Percentiles rank a stretch among this genome's conserved stretches.
phyloP scores from a whole-genome alignment of 257 asterid genomes.

The Solanum pimpinellifolium region DNA sequence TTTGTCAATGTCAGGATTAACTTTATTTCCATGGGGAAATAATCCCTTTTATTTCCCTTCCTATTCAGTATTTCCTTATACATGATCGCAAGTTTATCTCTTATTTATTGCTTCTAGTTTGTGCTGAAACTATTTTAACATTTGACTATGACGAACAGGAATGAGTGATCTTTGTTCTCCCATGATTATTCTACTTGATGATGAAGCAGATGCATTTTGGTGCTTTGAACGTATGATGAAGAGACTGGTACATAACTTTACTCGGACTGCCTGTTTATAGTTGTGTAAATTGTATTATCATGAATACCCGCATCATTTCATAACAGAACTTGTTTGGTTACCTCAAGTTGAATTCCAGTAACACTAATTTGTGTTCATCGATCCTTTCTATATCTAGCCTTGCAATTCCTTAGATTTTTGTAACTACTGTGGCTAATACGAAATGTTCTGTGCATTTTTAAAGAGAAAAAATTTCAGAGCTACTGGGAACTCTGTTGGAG shows the following conservation, averaged over 20 bases:
- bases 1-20: background rate
- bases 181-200: slow-evolving; percentile 80
- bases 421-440: background rate
- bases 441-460: slow-evolving; percentile 18
- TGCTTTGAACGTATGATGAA: slow-evolving; percentile 86
- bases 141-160: slow-evolving; percentile 38
- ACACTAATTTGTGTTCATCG: background rate
- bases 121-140: background rate
- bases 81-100: background rate
- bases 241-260: slow-evolving; percentile 47
- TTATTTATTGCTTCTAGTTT: background rate
- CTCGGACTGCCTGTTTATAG: background rate
- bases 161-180: slow-evolving; percentile 99
- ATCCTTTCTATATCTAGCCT: background rate
- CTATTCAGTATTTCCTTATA: background rate
- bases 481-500: slow-evolving; percentile 81
- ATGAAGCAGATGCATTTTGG: slow-evolving; percentile 97
- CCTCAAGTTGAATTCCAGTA: background rate
- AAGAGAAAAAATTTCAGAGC: slow-evolving; percentile 96
- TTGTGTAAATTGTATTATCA: background rate
- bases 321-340: background rate
- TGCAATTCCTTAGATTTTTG: background rate
- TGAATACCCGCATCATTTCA: background rate
- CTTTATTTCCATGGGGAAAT: background rate
- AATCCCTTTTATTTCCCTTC: background rate